A percentile compares a stretch with the other conserved stretches of the same genome.
Evolutionary conservation across 2,329 filamentous ascomycete genomes (phyloP).

Genomic region (Geosmithia morbida): DNA sequence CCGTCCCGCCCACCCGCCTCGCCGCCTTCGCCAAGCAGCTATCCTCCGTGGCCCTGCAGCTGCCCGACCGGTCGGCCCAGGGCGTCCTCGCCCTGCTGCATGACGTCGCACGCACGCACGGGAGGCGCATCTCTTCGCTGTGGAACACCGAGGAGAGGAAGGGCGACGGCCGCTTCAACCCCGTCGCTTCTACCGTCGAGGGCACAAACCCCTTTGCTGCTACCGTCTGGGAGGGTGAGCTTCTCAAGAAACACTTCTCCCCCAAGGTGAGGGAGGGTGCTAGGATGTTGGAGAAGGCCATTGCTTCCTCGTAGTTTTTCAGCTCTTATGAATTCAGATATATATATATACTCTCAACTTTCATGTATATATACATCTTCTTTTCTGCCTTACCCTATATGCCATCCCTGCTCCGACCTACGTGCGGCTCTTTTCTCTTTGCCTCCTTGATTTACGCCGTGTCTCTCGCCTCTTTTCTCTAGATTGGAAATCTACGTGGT

Average conservation of each 20-base stretch:
- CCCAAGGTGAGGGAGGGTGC: constrained; percentile 71
- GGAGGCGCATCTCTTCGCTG: constrained; percentile 66
- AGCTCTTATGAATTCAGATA: too few relatives aligned
- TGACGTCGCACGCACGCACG: constrained; percentile 68
- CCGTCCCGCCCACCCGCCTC: constrained; percentile 69
- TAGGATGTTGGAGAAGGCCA: constrained; percentile 52
- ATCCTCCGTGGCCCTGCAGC: constrained; percentile 64
- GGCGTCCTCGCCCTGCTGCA: constrained; percentile 66
- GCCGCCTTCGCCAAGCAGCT: constrained; percentile 90
- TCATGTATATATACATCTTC: too few relatives aligned
- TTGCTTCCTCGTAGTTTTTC: constrained; percentile 13
- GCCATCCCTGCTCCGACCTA: too few relatives aligned
- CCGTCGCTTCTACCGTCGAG: constrained; percentile 60
- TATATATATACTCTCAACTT: too few relatives aligned
- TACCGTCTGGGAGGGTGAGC: constrained; percentile 87
- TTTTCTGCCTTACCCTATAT: too few relatives aligned
- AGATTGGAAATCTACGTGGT: too few relatives aligned
- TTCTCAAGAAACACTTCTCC: constrained; percentile 73
- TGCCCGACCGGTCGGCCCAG: constrained; percentile 79
- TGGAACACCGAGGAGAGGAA: constrained; percentile 93
- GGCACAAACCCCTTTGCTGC: constrained; percentile 80
- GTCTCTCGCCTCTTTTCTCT: too few relatives aligned
- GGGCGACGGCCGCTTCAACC: constrained; percentile 77
- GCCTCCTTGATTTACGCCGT: too few relatives aligned
- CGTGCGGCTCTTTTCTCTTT: too few relatives aligned